Evolutionary conservation across 768 basidiomycete genomes (phyloP).

Genomic region (Fomitopsis serialis): DNA sequence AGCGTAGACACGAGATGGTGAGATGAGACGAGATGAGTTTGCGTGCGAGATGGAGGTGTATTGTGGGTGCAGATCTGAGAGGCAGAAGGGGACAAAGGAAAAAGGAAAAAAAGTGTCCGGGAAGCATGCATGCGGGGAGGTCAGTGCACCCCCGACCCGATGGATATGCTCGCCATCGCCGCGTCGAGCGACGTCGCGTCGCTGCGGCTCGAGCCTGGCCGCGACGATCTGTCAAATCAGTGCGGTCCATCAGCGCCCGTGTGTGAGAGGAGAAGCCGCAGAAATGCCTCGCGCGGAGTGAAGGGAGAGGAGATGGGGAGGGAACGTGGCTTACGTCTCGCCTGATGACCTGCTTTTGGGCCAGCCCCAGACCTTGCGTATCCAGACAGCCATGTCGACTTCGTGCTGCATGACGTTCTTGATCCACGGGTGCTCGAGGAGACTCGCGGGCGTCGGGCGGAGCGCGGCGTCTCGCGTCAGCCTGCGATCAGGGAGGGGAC

Average conservation of each 20-base stretch:
- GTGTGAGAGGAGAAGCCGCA: not conserved
- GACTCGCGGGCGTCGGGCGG: slow-evolving; percentile 78
- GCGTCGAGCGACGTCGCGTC: slow-evolving; percentile 18
- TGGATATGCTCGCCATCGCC: slow-evolving; percentile 19
- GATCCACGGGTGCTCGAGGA: slow-evolving; percentile 85
- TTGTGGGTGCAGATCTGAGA: not conserved
- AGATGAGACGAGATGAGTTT: slow-evolving; percentile 1
- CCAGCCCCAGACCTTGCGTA: slow-evolving; percentile 82
- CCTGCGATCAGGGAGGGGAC: slow-evolving; percentile 30
- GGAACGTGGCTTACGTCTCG: slow-evolving; percentile 21
- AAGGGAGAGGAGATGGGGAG: not conserved
- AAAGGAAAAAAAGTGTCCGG: not conserved
- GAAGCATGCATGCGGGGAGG: not conserved
- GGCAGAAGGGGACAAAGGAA: too few species aligned
- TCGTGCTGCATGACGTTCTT: slow-evolving; percentile 70
- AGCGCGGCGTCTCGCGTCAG: slow-evolving; percentile 61
- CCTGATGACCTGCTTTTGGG: slow-evolving; percentile 30
- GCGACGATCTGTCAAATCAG: slow-evolving; percentile 16
- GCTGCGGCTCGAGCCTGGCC: slow-evolving; percentile 27
- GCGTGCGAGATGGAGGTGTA: not conserved
- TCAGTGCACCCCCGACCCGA: slow-evolving; percentile 8
- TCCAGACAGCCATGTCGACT: slow-evolving; percentile 87
- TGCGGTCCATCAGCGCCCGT: not conserved
- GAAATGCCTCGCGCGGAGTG: not conserved
- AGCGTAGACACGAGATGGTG: not conserved